Evolutionary conservation across 371 early-diverging fungal species (phyloP).

Genomic region (Zopfochytrium polystomum): DNA sequence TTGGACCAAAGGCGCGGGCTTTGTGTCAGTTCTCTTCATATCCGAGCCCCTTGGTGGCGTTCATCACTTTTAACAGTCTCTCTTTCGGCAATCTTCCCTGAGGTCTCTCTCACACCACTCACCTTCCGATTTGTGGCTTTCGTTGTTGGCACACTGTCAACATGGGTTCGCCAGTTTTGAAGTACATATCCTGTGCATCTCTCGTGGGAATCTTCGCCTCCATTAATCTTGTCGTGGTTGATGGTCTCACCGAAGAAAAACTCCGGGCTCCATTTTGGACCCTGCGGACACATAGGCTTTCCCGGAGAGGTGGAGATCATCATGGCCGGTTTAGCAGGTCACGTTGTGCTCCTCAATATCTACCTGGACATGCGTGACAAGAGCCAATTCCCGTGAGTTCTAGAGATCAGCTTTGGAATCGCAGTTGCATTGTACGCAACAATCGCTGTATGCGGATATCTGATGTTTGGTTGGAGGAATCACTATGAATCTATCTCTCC

Average conservation of each 20-base stretch:
- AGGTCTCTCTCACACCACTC: slow-evolving; percentile 24
- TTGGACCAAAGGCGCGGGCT: slow-evolving; percentile 58
- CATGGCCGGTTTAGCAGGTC: too few relatives aligned
- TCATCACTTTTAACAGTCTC: slow-evolving; percentile 58
- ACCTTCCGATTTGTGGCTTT: slow-evolving; percentile 34
- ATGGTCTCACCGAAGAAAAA: slow-evolving; percentile 35
- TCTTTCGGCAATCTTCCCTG: slow-evolving; percentile 45
- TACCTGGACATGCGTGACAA: too few relatives aligned
- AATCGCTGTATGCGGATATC: slow-evolving; percentile 61
- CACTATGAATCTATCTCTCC: not conserved
- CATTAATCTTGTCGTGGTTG: slow-evolving; percentile 36
- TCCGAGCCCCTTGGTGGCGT: slow-evolving; percentile 61
- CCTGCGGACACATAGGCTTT: slow-evolving; percentile 51
- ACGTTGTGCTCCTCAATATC: too few relatives aligned
- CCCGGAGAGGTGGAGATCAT: slow-evolving; percentile 41
- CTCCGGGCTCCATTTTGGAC: slow-evolving; percentile 61
- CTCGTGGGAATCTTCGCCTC: slow-evolving; percentile 45
- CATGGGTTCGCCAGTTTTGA: slow-evolving; percentile 31
- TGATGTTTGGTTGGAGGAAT: slow-evolving; percentile 68
- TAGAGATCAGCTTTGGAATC: slow-evolving; percentile 55
- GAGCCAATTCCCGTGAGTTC: slow-evolving; percentile 51
- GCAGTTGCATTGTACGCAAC: slow-evolving; percentile 47
- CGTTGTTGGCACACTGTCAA: slow-evolving; percentile 33
- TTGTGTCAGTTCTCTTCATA: slow-evolving; percentile 52
- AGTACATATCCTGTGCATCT: slow-evolving; percentile 29